Evolutionary conservation across 78 protist genomes (phyloP), one percentile per base, ranked within the genome.

Genomic region (Planoprotostelium fungivorum): DNA sequence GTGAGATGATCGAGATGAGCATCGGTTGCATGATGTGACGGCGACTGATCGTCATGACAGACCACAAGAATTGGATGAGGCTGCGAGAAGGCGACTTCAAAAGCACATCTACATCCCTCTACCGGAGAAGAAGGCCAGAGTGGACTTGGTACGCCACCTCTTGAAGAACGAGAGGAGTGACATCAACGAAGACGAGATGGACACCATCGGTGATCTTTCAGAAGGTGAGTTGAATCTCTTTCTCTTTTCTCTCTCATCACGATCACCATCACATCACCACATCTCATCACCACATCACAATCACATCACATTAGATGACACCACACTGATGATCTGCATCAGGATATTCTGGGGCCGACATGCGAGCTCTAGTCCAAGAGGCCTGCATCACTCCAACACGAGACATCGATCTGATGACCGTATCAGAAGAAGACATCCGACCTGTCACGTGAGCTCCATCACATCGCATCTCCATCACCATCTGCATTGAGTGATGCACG

Each of bases 31-130:
- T 25, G 73, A 25, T 51, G 73, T 16, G 16, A 51, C 16, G 16
- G 31, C 73, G 16, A 25, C 73, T 51, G 73, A 25, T 25, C 73
- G 73, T 51, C n/a, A n/a, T n/a, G n/a, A n/a, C 63, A 36, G 98
- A 34, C 99, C 99, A 0, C 96, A 96, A 36, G 98, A 97, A 89
- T 89, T 98, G 35, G 99, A 98, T 87, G 98, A 98, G 84, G 99
- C 99, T 0, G 99, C 95, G 29, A 37, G 95, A 25, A 36, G 99
- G 25, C 91, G 99, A 28, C 34, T 98, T 51, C 85, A 85, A 29
- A 95, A 92, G 87, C 37, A 97, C 31, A 29, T 98, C 0, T 96
- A 93, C 87, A 94, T 98, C 38, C 98, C 99, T 0, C 92, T 97
- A 1, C 98, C 99, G 0, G 96, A 93, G 73, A 88, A 88, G 0